phyloP scores from a whole-genome alignment of 148 eudicot species.

The Heliamphora exappendiculata region DNA sequence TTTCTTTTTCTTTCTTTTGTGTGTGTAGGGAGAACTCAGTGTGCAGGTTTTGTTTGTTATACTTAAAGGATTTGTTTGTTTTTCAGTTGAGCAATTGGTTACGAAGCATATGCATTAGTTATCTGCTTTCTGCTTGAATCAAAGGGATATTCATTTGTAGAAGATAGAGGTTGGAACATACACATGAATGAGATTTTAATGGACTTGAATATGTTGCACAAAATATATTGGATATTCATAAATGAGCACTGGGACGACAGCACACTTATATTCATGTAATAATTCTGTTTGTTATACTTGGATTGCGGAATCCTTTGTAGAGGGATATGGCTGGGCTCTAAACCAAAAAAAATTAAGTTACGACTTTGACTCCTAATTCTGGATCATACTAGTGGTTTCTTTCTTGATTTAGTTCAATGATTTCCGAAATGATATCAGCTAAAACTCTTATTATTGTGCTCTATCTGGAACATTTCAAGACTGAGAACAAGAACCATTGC shows the following conservation, averaged over 20 bases:
- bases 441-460: background rate
- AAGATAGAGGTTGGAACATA: background rate
- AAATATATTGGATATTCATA: background rate
- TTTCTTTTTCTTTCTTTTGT: background rate
- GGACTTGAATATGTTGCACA: background rate
- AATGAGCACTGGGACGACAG: background rate
- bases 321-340: background rate
- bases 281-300: background rate
- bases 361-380: background rate
- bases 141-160: background rate
- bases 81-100: background rate
- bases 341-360: slow-evolving; percentile 1
- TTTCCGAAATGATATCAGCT: slow-evolving; percentile 2
- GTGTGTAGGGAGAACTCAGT: background rate
- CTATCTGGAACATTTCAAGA: background rate
- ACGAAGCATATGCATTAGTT: background rate
- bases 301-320: background rate
- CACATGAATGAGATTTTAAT: background rate
- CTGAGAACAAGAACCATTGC: background rate
- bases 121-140: background rate
- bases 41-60: background rate
- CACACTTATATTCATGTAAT: background rate
- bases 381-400: background rate
- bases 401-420: background rate
- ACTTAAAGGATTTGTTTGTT: background rate